Evolutionary conservation across 768 basidiomycete genomes (phyloP), one percentile per base, ranked within the genome.

Genomic region (Megacollybia marginata): DNA sequence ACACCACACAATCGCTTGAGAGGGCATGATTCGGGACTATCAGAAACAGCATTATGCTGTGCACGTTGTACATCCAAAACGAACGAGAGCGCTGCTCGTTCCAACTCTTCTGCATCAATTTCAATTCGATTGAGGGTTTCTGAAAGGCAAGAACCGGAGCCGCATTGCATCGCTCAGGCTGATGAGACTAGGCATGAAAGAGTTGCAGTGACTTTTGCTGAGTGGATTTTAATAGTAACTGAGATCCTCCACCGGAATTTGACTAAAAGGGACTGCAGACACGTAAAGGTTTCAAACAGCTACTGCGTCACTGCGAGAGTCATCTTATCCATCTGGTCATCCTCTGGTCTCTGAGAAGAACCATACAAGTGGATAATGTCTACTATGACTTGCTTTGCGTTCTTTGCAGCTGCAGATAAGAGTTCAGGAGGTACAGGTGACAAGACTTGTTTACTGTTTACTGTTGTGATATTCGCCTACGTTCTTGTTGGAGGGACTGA

Each of bases 101-200:
- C 85, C 9, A 90, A 73, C 56, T 89, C 88, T 46, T 82, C 76
- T 1, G 86, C 85, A 58, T 89, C 88, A 5, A 79, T 74, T 58
- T 86, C 82, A 52, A 89, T 85, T 35, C 88, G 80, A 54, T 72
- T 77, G 1, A 82, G 71, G 12, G 84, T 85, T 52, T 87, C 82
- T 10, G 73, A 64, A 4, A 80, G 64, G 19, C 79, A 71, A 1
- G 78, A 75, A 13, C 81, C 83, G 0, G 85, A 83, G 58, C 89
- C 85, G 52, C 88, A 89, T 57, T 87, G 82, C 67, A 90, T 84
- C 0, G 93, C 92, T 45, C 95, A 85, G n/a, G 90, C 83, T 8
- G 88, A 90, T 2, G 95, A 78, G 31, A 95, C 88, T 28, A 97
- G 73, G 62, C 93, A 86, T 16, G 90, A 93, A 9, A 95, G 71